Evolutionary conservation across 208 protist species (phyloP).

Genomic region (Tritrichomonas musculus): DNA sequence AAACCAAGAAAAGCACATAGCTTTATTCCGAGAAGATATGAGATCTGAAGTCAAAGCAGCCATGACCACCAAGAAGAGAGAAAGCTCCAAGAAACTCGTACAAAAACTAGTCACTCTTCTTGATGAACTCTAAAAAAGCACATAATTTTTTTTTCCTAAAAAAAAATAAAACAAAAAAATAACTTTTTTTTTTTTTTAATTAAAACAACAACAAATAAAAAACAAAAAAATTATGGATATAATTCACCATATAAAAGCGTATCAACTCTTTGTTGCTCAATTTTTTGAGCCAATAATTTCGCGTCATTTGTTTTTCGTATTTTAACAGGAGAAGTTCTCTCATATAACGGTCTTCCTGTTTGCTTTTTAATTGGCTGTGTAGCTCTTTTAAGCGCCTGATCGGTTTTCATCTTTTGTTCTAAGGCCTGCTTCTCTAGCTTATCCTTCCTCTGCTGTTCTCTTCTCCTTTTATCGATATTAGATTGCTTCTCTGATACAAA

Average conservation of each 20-base stretch:
- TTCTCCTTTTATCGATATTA: background rate
- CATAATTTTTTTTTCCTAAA: too few relatives aligned
- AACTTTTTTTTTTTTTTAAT: too few relatives aligned
- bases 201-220: too few relatives aligned
- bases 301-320: background rate
- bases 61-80: background rate
- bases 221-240: background rate
- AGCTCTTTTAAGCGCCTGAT: background rate
- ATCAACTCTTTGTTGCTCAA: background rate
- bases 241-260: background rate
- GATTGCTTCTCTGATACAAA: background rate
- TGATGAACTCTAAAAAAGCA: background rate
- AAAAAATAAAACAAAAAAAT: too few relatives aligned
- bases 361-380: conserved; percentile 1
- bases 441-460: background rate
- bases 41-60: background rate
- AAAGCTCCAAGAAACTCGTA: background rate
- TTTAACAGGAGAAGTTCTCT: background rate
- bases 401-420: background rate
- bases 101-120: background rate
- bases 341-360: background rate
- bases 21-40: background rate
- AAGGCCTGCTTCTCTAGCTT: background rate
- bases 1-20: conserved; percentile 26
- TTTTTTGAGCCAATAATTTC: background rate